Evolutionary conservation across 2,329 filamentous ascomycete species (phyloP).

Genomic region (Gyromitra esculenta): DNA sequence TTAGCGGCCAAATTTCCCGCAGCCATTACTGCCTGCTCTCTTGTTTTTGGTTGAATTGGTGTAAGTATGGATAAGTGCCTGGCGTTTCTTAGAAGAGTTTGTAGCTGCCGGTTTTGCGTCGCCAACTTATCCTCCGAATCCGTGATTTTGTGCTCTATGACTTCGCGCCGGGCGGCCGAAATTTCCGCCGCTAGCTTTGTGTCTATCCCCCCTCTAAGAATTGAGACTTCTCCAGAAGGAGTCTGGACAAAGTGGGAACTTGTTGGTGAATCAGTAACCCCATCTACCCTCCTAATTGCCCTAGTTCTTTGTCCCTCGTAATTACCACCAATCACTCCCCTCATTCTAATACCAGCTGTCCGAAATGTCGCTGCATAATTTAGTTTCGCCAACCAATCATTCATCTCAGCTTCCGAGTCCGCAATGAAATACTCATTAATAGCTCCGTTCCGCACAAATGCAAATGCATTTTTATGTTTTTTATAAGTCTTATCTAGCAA

Average conservation of each 20-base stretch:
- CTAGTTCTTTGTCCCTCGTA: conserved; percentile 83
- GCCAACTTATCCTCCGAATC: conserved; percentile 84
- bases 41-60: conserved; percentile 87
- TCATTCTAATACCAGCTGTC: conserved; percentile 88
- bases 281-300: conserved; percentile 76
- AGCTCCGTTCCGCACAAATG: conserved; percentile 85
- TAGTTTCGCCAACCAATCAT: conserved; percentile 94
- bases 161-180: conserved; percentile 78
- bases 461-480: conserved; percentile 94
- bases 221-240: conserved; percentile 76
- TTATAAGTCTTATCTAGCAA: conserved; percentile 86
- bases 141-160: conserved; percentile 83
- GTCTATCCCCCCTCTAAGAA: conserved; percentile 78
- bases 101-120: conserved; percentile 77
- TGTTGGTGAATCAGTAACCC: conserved; percentile 54
- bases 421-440: conserved; percentile 91
- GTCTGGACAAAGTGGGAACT: conserved; percentile 67
- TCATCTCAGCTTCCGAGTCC: conserved; percentile 88
- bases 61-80: conserved; percentile 88
- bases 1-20: conserved; percentile 86
- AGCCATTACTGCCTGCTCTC: conserved; percentile 84
- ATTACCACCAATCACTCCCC: conserved; percentile 82
- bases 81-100: conserved; percentile 84
- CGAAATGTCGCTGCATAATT: conserved; percentile 97
- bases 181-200: conserved; percentile 87